phyloP scores from a whole-genome alignment of 1,139 yeast species.

The Arxiozyma heterogenica region DNA sequence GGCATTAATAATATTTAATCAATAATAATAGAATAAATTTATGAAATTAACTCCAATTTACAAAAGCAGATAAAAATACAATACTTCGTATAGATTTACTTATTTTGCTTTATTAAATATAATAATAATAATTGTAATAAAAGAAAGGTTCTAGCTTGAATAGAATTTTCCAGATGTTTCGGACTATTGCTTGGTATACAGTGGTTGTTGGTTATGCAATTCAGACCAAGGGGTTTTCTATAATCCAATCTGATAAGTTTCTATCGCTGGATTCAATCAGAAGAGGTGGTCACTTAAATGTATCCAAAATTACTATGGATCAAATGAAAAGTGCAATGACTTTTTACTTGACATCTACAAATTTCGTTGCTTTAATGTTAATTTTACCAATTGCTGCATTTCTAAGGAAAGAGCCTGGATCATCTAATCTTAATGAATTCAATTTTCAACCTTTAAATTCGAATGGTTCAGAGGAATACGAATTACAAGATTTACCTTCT shows the following conservation, averaged over 20 bases:
- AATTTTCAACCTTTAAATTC: background rate
- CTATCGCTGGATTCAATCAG: slow-evolving; percentile 1
- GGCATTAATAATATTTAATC: background rate
- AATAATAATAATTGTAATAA: too few relatives aligned
- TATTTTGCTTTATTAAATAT: too few relatives aligned
- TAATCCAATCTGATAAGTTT: slow-evolving; percentile 9
- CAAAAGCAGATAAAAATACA: background rate
- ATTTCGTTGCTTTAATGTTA: slow-evolving; percentile 11
- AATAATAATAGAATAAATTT: too few relatives aligned
- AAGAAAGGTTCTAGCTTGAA: background rate
- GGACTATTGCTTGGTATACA: slow-evolving; percentile 12
- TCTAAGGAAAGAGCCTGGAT: background rate
- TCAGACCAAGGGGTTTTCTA: slow-evolving; percentile 16
- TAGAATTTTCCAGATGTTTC: background rate
- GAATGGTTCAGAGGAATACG: background rate
- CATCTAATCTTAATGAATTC: background rate
- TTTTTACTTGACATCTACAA: slow-evolving; percentile 12
- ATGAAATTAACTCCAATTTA: too few relatives aligned
- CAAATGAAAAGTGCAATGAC: slow-evolving; percentile 9
- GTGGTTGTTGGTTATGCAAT: slow-evolving; percentile 17
- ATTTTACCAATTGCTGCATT: slow-evolving; percentile 9
- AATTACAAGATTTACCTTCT: background rate
- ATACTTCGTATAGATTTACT: background rate
- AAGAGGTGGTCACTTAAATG: background rate
- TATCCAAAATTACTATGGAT: slow-evolving; percentile 1